These are phyloP conservation scores for Mycena floridula DNA, from an alignment of 768 basidiomycete species.

Conservation along the genomic window DNA sequence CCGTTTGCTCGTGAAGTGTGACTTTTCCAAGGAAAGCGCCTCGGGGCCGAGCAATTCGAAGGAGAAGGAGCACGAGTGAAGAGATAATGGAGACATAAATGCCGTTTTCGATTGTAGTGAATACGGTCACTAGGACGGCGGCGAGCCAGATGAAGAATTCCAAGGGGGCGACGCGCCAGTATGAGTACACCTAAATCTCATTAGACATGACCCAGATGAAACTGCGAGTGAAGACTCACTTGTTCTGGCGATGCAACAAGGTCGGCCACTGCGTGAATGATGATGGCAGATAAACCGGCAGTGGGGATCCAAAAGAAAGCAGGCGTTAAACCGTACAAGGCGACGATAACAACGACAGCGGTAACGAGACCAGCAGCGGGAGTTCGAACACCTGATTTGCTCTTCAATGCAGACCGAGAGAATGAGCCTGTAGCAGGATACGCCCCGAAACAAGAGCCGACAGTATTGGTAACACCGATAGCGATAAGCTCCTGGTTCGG, in stretches of 20 bases:
- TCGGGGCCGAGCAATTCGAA: slow-evolving; percentile 83
- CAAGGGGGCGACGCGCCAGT: slow-evolving; percentile 91
- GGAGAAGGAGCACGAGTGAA: slow-evolving; percentile 72
- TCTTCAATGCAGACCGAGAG: slow-evolving; percentile 94
- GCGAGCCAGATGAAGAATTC: slow-evolving; percentile 89
- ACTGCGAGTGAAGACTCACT: slow-evolving; percentile 16
- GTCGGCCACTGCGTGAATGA: slow-evolving; percentile 89
- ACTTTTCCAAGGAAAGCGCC: slow-evolving; percentile 90
- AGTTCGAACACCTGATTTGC: slow-evolving; percentile 96
- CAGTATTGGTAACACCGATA: slow-evolving; percentile 92
- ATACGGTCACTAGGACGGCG: slow-evolving; percentile 84
- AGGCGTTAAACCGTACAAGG: slow-evolving; percentile 88
- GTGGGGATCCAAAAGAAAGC: slow-evolving; percentile 90
- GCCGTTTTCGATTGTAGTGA: slow-evolving; percentile 91
- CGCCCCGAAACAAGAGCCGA: slow-evolving; percentile 85
- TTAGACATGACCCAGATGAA: not conserved
- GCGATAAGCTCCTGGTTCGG: slow-evolving; percentile 95
- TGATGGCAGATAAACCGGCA: slow-evolving; percentile 83
- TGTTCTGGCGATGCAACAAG: slow-evolving; percentile 80
- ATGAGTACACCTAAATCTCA: slow-evolving; percentile 60
- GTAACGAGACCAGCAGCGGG: slow-evolving; percentile 85
- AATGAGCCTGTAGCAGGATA: slow-evolving; percentile 98
- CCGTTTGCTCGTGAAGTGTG: slow-evolving; percentile 40
- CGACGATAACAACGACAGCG: slow-evolving; percentile 84
- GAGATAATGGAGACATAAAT: slow-evolving; percentile 84